These are phyloP conservation scores for Pterocarpus macrocarpus DNA, from an alignment of 306 rosid species.

Conservation along the genomic window DNA sequence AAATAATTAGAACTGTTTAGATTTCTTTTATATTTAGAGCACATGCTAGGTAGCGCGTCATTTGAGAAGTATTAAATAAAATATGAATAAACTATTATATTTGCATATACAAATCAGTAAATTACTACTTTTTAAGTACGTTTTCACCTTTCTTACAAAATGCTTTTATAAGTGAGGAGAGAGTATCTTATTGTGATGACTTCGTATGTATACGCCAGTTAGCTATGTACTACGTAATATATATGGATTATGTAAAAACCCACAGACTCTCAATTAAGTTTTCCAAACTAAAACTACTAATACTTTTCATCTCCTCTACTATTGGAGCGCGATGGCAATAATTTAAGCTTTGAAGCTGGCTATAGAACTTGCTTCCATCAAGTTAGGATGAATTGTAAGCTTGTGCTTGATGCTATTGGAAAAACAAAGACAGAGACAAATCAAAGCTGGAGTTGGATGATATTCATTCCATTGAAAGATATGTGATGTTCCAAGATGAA, in stretches of 20 bases:
- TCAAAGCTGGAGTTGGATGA: no score
- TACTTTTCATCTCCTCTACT: no score
- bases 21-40: not conserved
- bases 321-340: no score
- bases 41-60: not conserved
- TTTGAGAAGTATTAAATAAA: not conserved
- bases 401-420: not conserved
- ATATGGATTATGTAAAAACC: no score
- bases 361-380: not conserved
- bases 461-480: no score
- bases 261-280: no score
- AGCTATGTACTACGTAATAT: no score
- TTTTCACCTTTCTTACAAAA: not conserved
- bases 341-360: not conserved
- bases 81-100: not conserved
- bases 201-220: no score
- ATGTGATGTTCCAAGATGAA: no score
- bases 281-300: no score
- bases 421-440: not conserved
- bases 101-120: not conserved
- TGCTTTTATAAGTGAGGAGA: no score
- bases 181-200: no score
- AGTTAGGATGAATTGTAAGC: not conserved
- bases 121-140: not conserved
- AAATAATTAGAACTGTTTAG: not conserved